Percentiles rank a stretch among this genome's conserved stretches.
These are phyloP conservation scores for Polytolypa hystricis DNA, from an alignment of 2,329 filamentous ascomycete genomes.

Conservation along the genomic window DNA sequence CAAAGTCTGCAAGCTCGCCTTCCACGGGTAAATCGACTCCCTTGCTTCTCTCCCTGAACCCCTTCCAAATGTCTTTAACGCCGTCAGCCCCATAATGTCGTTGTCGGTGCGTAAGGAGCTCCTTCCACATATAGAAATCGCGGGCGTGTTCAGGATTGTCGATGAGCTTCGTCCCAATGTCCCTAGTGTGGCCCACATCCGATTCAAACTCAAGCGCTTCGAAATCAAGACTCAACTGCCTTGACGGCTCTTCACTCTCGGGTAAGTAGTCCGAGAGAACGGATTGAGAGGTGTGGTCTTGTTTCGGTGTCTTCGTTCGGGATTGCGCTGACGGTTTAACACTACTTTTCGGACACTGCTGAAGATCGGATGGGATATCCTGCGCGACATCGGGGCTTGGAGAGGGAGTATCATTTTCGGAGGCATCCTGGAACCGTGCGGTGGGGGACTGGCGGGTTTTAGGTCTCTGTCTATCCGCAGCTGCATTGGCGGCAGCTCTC, in stretches of 20 bases:
- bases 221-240: conserved; percentile 12
- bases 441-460: background rate
- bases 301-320: background rate
- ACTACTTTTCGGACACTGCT: background rate
- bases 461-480: background rate
- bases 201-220: conserved; percentile 32
- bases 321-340: background rate
- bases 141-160: conserved; percentile 22
- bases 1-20: conserved; percentile 26
- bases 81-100: conserved; percentile 33
- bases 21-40: conserved; percentile 25
- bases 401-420: background rate
- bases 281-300: background rate
- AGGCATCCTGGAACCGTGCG: background rate
- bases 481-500: background rate
- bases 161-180: conserved; percentile 28
- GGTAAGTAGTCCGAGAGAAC: conserved; percentile 9
- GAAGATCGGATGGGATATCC: background rate
- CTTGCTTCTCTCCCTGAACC: conserved; percentile 22
- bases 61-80: conserved; percentile 31
- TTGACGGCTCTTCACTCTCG: conserved; percentile 3
- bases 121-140: conserved; percentile 35
- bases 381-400: background rate
- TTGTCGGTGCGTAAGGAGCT: conserved; percentile 33
- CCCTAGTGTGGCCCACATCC: conserved; percentile 25